Conservation (phyloP, 1,139 yeast genomes). For the Geotrichum histeridarum region DNA sequence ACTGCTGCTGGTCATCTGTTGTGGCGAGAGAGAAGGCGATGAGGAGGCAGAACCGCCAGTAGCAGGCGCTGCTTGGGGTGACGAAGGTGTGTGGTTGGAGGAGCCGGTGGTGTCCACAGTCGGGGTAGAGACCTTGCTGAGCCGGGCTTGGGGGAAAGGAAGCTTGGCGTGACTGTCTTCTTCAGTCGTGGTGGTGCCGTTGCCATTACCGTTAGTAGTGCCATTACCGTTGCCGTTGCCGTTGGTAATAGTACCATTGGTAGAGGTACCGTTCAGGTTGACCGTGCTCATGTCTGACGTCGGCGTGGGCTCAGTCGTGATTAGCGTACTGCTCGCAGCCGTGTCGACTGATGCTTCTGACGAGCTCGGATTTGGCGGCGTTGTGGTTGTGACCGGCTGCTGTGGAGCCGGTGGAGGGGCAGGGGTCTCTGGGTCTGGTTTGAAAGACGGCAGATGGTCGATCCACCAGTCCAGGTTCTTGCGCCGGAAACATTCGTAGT, state of each 20-base stretch:
- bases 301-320: background rate
- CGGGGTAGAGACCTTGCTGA: background rate
- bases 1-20: background rate
- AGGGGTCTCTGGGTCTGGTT: background rate
- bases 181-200: background rate
- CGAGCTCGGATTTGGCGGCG: background rate
- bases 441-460: slow-evolving; percentile 14
- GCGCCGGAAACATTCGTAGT: slow-evolving; percentile 45
- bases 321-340: too few species aligned
- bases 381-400: background rate
- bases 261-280: background rate
- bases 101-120: background rate
- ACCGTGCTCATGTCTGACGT: background rate
- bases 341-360: too few species aligned
- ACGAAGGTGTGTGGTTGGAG: too few species aligned
- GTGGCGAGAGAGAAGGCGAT: background rate
- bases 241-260: background rate
- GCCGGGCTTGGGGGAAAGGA: slow-evolving; percentile 7
- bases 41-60: background rate
- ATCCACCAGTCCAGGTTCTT: slow-evolving; percentile 32
- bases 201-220: too few species aligned
- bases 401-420: background rate
- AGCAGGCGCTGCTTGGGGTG: background rate
- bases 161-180: slow-evolving; percentile 6
- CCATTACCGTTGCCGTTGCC: too few species aligned